These are phyloP conservation scores for Tulasnella sp. DNA, from an alignment of 768 basidiomycete species.

Conservation along the genomic window DNA sequence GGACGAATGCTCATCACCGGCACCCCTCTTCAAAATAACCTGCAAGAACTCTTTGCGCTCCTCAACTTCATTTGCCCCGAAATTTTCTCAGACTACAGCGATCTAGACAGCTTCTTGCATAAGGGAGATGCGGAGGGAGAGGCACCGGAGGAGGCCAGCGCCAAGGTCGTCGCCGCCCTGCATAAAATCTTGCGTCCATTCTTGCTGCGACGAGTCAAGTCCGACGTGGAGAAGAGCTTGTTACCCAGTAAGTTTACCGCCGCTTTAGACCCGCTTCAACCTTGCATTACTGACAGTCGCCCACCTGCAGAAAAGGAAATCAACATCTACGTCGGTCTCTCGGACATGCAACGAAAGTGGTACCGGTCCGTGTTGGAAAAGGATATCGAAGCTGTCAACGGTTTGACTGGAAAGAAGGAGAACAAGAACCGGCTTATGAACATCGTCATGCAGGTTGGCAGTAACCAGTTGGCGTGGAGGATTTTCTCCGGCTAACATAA, in stretches of 20 bases:
- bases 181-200: constrained; percentile 97
- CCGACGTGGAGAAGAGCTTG: constrained; percentile 93
- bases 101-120: constrained; percentile 89
- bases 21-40: constrained; percentile 91
- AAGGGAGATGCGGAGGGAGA: constrained; percentile 62
- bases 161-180: constrained; percentile 90
- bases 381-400: constrained; percentile 98
- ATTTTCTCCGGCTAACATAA: neutral
- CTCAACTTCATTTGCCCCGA: constrained; percentile 96
- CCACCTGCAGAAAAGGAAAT: constrained; percentile 78
- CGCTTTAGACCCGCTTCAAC: neutral
- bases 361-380: constrained; percentile 93
- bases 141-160: constrained; percentile 69
- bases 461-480: neutral
- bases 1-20: constrained; percentile 93
- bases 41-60: constrained; percentile 89
- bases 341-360: constrained; percentile 98
- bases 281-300: constrained; percentile 9
- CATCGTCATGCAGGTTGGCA: constrained; percentile 93
- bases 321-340: constrained; percentile 94
- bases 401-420: constrained; percentile 95
- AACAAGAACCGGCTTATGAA: constrained; percentile 97
- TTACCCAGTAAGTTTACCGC: constrained; percentile 59
- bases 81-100: constrained; percentile 84
- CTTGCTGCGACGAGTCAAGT: constrained; percentile 86